A percentile compares a stretch with the other conserved stretches of the same genome.
Evolutionary conservation across 208 protist species (phyloP).

Genomic region (Leishmania major): DNA sequence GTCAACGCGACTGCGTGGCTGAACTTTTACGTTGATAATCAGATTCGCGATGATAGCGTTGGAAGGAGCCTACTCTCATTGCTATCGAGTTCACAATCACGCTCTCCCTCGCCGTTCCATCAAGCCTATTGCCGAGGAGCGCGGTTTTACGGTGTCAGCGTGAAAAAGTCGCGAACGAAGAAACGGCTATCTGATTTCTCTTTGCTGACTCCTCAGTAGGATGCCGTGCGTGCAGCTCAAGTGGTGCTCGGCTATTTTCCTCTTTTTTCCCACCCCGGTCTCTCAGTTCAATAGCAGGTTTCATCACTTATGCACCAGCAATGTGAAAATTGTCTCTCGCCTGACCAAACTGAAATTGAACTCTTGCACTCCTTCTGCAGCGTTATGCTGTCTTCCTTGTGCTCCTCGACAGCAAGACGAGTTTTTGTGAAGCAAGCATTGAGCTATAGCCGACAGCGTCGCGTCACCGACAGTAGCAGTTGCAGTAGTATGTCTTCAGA

Average conservation of each 20-base stretch:
- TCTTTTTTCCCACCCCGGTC: slow-evolving; percentile 8
- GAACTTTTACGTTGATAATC: slow-evolving; percentile 54
- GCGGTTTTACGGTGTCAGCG: slow-evolving; percentile 23
- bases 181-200: neutral
- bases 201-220: neutral
- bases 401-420: neutral
- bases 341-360: neutral
- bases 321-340: neutral
- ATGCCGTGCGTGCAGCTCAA: neutral
- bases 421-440: neutral
- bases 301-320: neutral
- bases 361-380: neutral
- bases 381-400: neutral
- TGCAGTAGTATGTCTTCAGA: neutral
- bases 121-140: slow-evolving; percentile 24
- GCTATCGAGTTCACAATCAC: neutral
- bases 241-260: neutral
- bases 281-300: slow-evolving; percentile 3
- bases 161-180: slow-evolving; percentile 5
- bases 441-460: neutral
- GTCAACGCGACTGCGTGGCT: slow-evolving; percentile 68
- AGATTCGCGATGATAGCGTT: slow-evolving; percentile 71
- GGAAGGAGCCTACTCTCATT: slow-evolving; percentile 47
- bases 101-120: neutral
- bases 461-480: neutral